These are phyloP conservation scores for Trichoderma brevicompactum DNA, from an alignment of 2,329 filamentous ascomycete species.

Conservation along the genomic window DNA sequence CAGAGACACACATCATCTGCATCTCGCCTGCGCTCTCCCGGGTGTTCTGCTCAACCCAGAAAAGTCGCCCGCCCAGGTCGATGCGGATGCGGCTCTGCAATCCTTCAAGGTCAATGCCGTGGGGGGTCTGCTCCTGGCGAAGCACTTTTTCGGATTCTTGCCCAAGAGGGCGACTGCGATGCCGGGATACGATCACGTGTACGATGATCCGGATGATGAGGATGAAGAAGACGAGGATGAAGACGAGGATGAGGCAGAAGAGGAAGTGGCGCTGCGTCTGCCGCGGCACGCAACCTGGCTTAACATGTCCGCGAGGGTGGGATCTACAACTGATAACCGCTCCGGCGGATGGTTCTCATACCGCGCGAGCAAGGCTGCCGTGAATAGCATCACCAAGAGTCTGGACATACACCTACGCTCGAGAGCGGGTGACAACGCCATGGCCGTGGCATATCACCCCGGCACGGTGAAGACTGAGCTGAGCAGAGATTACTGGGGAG, in stretches of 20 bases:
- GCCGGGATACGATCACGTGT: not conserved
- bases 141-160: constrained; percentile 72
- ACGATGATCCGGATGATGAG: not conserved
- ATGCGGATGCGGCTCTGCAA: constrained; percentile 62
- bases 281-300: constrained; percentile 65
- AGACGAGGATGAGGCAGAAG: not conserved
- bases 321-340: constrained; percentile 71
- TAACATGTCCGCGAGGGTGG: constrained; percentile 79
- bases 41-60: constrained; percentile 72
- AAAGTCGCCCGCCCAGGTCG: constrained; percentile 68
- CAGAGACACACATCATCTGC: constrained; percentile 59
- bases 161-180: constrained; percentile 57
- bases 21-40: constrained; percentile 70
- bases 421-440: constrained; percentile 62
- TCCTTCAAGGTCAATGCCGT: constrained; percentile 76
- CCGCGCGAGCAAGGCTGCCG: constrained; percentile 73
- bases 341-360: constrained; percentile 84
- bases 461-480: constrained; percentile 79
- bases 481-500: constrained; percentile 72
- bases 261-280: constrained; percentile 41
- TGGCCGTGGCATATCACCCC: constrained; percentile 75
- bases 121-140: constrained; percentile 75
- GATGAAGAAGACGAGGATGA: constrained; percentile 17
- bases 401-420: constrained; percentile 69
- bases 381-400: constrained; percentile 72